Evolutionary conservation across 2,329 filamentous ascomycete genomes (phyloP).

Genomic region (Acrocalymma vagum): DNA sequence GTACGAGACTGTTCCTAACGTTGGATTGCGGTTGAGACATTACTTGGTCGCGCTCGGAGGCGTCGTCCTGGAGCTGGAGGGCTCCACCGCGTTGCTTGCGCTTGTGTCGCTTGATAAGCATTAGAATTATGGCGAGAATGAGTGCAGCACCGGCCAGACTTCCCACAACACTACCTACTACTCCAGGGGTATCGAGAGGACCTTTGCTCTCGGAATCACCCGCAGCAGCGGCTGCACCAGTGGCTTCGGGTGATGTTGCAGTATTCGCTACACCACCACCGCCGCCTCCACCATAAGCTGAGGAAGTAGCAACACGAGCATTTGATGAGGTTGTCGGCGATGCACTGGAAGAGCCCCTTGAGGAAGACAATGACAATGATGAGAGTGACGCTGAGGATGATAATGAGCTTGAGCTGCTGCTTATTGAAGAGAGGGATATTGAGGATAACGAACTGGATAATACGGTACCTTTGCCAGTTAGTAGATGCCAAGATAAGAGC

Average conservation of each 20-base stretch:
- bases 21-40: slow-evolving; percentile 47
- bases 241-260: slow-evolving; percentile 19
- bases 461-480: slow-evolving; percentile 7
- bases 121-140: slow-evolving; percentile 58
- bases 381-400: slow-evolving; percentile 16
- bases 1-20: slow-evolving; percentile 49
- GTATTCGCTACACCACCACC: slow-evolving; percentile 25
- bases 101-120: slow-evolving; percentile 63
- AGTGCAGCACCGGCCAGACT: slow-evolving; percentile 66
- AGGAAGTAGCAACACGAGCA: slow-evolving; percentile 13
- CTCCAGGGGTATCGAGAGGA: slow-evolving; percentile 58
- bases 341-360: too few species aligned
- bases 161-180: slow-evolving; percentile 70
- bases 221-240: slow-evolving; percentile 16
- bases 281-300: slow-evolving; percentile 16
- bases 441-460: slow-evolving; percentile 15
- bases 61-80: slow-evolving; percentile 39
- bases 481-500: not conserved
- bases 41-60: slow-evolving; percentile 37
- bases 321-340: slow-evolving; percentile 23
- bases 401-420: slow-evolving; percentile 17
- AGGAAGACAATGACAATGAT: slow-evolving; percentile 17
- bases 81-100: slow-evolving; percentile 37
- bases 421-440: slow-evolving; percentile 10
- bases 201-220: slow-evolving; percentile 20